These are phyloP conservation scores for Exsudoporus frostii DNA, from an alignment of 768 basidiomycete species.

Conservation along the genomic window DNA sequence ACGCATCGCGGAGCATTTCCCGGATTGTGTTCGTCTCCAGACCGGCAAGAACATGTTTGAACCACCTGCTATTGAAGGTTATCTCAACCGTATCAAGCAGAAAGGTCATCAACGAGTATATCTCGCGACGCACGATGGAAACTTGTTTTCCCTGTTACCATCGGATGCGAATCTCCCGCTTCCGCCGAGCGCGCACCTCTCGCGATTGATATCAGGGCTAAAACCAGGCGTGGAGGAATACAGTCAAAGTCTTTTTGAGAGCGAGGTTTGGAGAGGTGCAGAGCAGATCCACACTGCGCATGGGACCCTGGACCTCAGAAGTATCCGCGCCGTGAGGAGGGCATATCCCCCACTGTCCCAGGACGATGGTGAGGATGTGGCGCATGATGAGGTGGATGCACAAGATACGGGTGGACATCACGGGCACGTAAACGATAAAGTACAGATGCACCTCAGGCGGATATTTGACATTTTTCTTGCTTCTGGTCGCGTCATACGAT, in stretches of 20 bases:
- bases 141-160: constrained; percentile 58
- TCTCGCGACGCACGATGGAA: constrained; percentile 68
- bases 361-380: constrained; percentile 25
- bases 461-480: constrained; percentile 76
- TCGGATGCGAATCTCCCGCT: constrained; percentile 61
- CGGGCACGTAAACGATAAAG: constrained; percentile 44
- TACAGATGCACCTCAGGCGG: constrained; percentile 51
- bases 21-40: constrained; percentile 40
- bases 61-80: constrained; percentile 85
- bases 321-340: constrained; percentile 60
- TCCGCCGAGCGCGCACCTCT: constrained; percentile 54
- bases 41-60: constrained; percentile 54
- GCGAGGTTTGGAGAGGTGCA: constrained; percentile 60
- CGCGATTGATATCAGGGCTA: constrained; percentile 26
- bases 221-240: constrained; percentile 27
- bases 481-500: constrained; percentile 65
- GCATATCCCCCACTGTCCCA: constrained; percentile 36
- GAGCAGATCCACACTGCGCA: constrained; percentile 60
- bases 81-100: constrained; percentile 66
- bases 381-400: constrained; percentile 43
- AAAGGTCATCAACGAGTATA: constrained; percentile 61
- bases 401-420: constrained; percentile 67
- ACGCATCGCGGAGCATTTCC: constrained; percentile 67
- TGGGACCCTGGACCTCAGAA: constrained; percentile 73
- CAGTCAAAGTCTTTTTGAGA: constrained; percentile 38